Evolutionary conservation across 371 early-diverging fungal species (phyloP).

Genomic region (Apophysomyces ossiformis): DNA sequence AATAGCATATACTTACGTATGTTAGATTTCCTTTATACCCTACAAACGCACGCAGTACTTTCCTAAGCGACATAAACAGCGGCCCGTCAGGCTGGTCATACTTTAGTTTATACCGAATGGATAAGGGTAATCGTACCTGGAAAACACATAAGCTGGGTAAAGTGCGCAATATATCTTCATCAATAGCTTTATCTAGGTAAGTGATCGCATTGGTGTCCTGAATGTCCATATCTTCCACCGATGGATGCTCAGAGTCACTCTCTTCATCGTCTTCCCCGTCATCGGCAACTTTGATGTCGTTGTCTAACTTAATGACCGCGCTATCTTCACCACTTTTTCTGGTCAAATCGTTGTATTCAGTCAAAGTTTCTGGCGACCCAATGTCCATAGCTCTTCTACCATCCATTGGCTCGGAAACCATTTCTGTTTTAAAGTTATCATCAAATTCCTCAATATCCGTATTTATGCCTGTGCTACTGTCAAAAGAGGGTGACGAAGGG

Average conservation of each 20-base stretch:
- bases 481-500: background rate
- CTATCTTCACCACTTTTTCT: background rate
- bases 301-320: slow-evolving; percentile 1
- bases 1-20: slow-evolving; percentile 39
- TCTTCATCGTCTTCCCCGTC: slow-evolving; percentile 22
- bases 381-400: slow-evolving; percentile 2
- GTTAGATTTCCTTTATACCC: slow-evolving; percentile 36
- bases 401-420: background rate
- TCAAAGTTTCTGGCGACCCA: background rate
- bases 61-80: slow-evolving; percentile 41
- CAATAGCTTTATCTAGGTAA: slow-evolving; percentile 47
- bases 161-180: slow-evolving; percentile 56
- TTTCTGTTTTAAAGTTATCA: background rate
- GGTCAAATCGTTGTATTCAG: background rate
- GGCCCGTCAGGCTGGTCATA: slow-evolving; percentile 50
- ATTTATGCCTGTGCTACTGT: background rate
- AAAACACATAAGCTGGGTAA: slow-evolving; percentile 55
- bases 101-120: background rate
- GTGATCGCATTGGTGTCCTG: slow-evolving; percentile 25
- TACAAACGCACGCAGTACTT: slow-evolving; percentile 49
- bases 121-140: slow-evolving; percentile 37
- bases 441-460: slow-evolving; percentile 14
- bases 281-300: slow-evolving; percentile 17
- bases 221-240: slow-evolving; percentile 20
- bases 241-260: slow-evolving; percentile 12